A percentile compares a stretch with the other conserved stretches of the same genome.
Conservation (phyloP, 371 early-diverging fungal genomes). For the Dentiscutata heterogama region DNA sequence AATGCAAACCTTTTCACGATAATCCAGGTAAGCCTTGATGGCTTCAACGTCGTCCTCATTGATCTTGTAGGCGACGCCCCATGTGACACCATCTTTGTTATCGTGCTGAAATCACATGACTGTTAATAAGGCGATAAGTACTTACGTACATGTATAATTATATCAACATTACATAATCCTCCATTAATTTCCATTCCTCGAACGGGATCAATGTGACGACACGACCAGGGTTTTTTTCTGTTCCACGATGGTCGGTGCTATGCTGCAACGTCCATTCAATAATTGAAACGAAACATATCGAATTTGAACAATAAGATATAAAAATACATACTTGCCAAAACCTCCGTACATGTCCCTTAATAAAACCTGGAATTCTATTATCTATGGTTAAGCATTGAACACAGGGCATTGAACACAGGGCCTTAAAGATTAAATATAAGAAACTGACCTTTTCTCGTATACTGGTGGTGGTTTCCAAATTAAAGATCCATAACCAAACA, state of each 20-base stretch:
- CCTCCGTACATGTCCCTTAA: conserved; percentile 82
- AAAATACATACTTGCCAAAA: conserved; percentile 84
- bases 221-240: conserved; percentile 83
- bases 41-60: conserved; percentile 67
- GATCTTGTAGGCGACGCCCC: conserved; percentile 92
- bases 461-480: conserved; percentile 83
- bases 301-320: conserved; percentile 25
- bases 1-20: conserved; percentile 83
- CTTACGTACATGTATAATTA: background rate
- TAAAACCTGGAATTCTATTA: conserved; percentile 74
- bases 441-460: conserved; percentile 61
- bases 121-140: too few species aligned
- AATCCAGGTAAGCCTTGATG: conserved; percentile 82
- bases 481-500: conserved; percentile 92
- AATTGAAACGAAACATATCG: too few species aligned
- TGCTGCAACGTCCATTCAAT: conserved; percentile 52
- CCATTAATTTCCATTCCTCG: conserved; percentile 67
- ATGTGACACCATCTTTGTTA: conserved; percentile 68
- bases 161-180: conserved; percentile 49
- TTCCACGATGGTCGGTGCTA: conserved; percentile 93
- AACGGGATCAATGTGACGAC: conserved; percentile 89
- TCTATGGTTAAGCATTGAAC: background rate
- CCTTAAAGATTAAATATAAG: conserved; percentile 13
- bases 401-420: too few species aligned
- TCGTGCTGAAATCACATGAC: conserved; percentile 56